Conservation (phyloP, 129 eudicot genomes). For the Tanacetum coccineum region DNA sequence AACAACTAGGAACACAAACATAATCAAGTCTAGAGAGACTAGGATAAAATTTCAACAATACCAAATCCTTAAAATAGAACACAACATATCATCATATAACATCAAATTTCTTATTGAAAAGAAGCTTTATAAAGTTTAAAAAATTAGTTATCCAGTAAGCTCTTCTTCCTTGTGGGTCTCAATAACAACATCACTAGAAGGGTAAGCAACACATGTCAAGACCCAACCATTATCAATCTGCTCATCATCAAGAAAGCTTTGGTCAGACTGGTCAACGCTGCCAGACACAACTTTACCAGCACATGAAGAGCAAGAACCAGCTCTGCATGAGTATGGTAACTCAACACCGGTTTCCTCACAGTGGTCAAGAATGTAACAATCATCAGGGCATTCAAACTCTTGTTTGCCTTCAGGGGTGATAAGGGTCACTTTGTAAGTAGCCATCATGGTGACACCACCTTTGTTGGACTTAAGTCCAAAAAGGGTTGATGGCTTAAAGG, state of each 20-base stretch:
- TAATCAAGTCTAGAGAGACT: too few species aligned
- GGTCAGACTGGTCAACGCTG: constrained; percentile 54
- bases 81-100: too few species aligned
- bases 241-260: constrained; percentile 52
- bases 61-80: too few species aligned
- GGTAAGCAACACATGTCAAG: constrained; percentile 70
- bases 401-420: constrained; percentile 55
- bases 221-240: constrained; percentile 62
- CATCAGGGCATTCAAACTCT: constrained; percentile 49
- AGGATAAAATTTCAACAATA: too few species aligned
- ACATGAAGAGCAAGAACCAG: constrained; percentile 81
- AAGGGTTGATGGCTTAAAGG: constrained; percentile 20
- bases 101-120: constrained; percentile 1
- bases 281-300: constrained; percentile 59
- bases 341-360: constrained; percentile 55
- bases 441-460: constrained; percentile 46
- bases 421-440: constrained; percentile 60
- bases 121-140: neutral
- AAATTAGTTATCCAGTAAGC: constrained; percentile 33
- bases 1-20: too few species aligned
- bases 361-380: constrained; percentile 54
- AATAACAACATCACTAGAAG: constrained; percentile 46
- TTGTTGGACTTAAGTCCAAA: constrained; percentile 32
- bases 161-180: constrained; percentile 92
- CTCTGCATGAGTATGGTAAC: constrained; percentile 78